Conservation (phyloP, 2,329 filamentous ascomycete species). For the Fusarium goolgardi region DNA sequence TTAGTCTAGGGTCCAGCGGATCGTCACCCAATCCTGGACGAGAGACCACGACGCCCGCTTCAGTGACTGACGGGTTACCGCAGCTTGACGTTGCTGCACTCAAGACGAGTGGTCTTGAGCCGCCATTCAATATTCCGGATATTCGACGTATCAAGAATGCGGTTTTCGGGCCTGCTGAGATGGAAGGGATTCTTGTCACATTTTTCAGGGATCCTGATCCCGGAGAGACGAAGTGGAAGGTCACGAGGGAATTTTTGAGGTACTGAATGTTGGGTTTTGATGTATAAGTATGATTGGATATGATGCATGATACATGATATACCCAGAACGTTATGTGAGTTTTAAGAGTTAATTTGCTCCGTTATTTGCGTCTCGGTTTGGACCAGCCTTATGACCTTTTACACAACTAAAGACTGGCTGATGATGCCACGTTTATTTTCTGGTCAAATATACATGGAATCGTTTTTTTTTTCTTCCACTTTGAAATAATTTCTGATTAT, state of each 20-base stretch:
- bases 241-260: conserved; percentile 46
- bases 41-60: conserved; percentile 25
- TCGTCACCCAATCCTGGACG: conserved; percentile 15
- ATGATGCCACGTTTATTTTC: too few relatives aligned
- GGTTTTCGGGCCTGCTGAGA: conserved; percentile 44
- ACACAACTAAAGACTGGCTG: too few relatives aligned
- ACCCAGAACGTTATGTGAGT: not conserved
- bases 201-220: conserved; percentile 46
- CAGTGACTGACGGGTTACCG: conserved; percentile 34
- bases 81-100: conserved; percentile 21
- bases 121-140: conserved; percentile 49
- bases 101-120: conserved; percentile 24
- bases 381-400: too few relatives aligned
- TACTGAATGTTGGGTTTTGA: conserved; percentile 5
- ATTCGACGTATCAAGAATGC: conserved; percentile 48
- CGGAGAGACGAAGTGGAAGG: conserved; percentile 46
- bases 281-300: not conserved
- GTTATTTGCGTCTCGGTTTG: too few relatives aligned
- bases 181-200: conserved; percentile 46
- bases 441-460: too few relatives aligned
- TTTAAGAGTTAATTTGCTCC: too few relatives aligned
- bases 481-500: too few relatives aligned
- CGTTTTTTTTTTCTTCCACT: too few relatives aligned
- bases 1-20: not conserved
- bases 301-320: not conserved